These are phyloP conservation scores for Cercospora berteroae DNA, from an alignment of 2,329 filamentous ascomycete species.

Conservation along the genomic window DNA sequence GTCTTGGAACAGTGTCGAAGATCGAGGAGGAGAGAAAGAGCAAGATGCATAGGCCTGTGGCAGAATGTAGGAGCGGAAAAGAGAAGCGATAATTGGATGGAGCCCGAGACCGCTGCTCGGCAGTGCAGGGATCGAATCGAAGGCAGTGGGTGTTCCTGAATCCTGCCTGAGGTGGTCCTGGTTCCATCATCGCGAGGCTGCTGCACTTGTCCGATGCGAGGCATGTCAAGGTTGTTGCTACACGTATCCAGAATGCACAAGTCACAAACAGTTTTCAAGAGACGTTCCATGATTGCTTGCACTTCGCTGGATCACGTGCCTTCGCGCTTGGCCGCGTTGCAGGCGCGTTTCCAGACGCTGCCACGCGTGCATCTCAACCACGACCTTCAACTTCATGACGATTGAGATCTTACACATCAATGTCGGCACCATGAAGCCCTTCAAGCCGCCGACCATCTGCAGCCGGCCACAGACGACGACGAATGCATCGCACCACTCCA, in stretches of 20 bases:
- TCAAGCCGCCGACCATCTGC: constrained; percentile 32
- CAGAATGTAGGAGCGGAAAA: background rate
- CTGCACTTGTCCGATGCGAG: background rate
- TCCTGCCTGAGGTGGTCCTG: background rate
- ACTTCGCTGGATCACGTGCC: background rate
- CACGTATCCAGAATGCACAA: no score
- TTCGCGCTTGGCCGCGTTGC: background rate
- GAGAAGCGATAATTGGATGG: background rate
- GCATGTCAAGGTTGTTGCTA: background rate
- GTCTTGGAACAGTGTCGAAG: background rate
- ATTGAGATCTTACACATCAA: background rate
- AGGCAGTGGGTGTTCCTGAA: background rate
- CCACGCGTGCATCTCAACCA: background rate
- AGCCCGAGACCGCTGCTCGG: background rate
- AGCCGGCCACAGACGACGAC: constrained; percentile 14
- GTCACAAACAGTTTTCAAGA: no score
- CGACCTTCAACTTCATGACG: background rate
- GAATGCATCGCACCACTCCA: constrained; percentile 4
- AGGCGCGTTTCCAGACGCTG: background rate
- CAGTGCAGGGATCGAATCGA: background rate
- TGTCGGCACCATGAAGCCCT: constrained; percentile 32
- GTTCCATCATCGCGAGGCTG: background rate
- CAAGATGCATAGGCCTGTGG: background rate
- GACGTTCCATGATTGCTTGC: no score
- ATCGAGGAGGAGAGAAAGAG: background rate